Conservation (phyloP, 1,284 basidiomycete genomes). For the Rugosomyces carneus region DNA sequence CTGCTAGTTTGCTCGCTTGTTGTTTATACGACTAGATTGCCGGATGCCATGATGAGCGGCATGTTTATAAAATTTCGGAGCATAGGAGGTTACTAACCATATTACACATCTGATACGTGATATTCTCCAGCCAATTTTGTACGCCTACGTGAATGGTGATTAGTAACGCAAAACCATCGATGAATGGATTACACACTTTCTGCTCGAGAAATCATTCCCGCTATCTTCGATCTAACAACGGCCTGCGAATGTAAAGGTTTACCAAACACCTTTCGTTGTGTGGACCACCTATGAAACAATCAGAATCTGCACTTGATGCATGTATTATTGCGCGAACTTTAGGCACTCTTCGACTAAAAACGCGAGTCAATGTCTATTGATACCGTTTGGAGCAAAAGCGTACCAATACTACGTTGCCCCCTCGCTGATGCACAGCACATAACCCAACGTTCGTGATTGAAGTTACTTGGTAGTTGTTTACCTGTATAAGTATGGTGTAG, state of each 20-base stretch:
- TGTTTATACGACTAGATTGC: constrained; percentile 34
- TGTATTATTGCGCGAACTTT: constrained; percentile 39
- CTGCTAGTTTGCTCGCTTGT: constrained; percentile 43
- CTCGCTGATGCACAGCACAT: constrained; percentile 53
- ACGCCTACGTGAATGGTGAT: not conserved
- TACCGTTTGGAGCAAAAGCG: constrained; percentile 49
- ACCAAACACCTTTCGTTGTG: constrained; percentile 78
- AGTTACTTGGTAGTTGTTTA: constrained; percentile 47
- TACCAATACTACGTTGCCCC: constrained; percentile 47
- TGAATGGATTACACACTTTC: constrained; percentile 39
- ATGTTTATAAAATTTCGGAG: not conserved
- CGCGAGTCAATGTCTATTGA: constrained; percentile 59
- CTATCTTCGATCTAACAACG: constrained; percentile 81
- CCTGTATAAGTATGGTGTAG: not conserved
- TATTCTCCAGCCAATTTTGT: constrained; percentile 85
- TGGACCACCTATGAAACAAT: constrained; percentile 53
- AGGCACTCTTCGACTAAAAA: constrained; percentile 69
- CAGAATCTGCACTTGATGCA: constrained; percentile 54
- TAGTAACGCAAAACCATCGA: constrained; percentile 12
- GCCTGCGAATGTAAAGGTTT: constrained; percentile 80
- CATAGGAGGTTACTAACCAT: constrained; percentile 45
- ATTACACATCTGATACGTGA: constrained; percentile 90
- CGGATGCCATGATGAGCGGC: not conserved
- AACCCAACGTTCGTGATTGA: constrained; percentile 75
- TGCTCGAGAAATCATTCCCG: constrained; percentile 80